phyloP scores from a whole-genome alignment of 1,284 basidiomycete genomes.

The Pterulicium gracile region DNA sequence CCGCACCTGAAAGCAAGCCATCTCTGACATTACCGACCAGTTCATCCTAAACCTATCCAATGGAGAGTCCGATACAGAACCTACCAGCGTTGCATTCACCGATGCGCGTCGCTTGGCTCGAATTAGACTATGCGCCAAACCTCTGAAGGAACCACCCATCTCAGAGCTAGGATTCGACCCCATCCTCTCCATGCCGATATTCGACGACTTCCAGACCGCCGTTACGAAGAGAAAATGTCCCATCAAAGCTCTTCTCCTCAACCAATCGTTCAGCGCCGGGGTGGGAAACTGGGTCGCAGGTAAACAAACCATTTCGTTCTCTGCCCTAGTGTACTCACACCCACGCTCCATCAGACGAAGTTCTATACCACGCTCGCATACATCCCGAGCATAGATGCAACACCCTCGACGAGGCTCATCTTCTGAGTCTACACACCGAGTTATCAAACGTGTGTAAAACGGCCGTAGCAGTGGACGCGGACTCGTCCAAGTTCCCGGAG shows the following conservation, averaged over 20 bases:
- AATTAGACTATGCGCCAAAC: slow-evolving; percentile 51
- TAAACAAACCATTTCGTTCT: slow-evolving; percentile 17
- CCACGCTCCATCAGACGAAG: slow-evolving; percentile 44
- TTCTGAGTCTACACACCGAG: slow-evolving; percentile 44
- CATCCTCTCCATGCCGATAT: slow-evolving; percentile 57
- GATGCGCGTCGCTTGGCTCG: slow-evolving; percentile 67
- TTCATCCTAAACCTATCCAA: slow-evolving; percentile 45
- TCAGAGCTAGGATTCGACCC: slow-evolving; percentile 73
- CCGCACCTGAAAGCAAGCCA: background rate
- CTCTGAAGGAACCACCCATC: slow-evolving; percentile 57
- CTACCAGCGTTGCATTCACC: slow-evolving; percentile 46
- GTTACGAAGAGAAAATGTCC: slow-evolving; percentile 56
- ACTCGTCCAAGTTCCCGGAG: slow-evolving; percentile 58
- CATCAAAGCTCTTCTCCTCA: slow-evolving; percentile 70
- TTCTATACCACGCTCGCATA: slow-evolving; percentile 67
- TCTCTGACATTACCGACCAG: slow-evolving; percentile 22
- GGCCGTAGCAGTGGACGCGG: slow-evolving; percentile 67
- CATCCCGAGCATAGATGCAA: slow-evolving; percentile 70
- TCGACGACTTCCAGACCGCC: slow-evolving; percentile 42
- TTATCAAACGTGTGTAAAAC: slow-evolving; percentile 48
- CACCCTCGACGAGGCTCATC: slow-evolving; percentile 38
- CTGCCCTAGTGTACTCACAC: slow-evolving; percentile 4
- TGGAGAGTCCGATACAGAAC: slow-evolving; percentile 18
- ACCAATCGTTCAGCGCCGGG: slow-evolving; percentile 75
- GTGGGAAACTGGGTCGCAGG: slow-evolving; percentile 84